Base-by-base conservation (phyloP, 2,329 filamentous ascomycete genomes). In the Atkinsonella texensis region DNA sequence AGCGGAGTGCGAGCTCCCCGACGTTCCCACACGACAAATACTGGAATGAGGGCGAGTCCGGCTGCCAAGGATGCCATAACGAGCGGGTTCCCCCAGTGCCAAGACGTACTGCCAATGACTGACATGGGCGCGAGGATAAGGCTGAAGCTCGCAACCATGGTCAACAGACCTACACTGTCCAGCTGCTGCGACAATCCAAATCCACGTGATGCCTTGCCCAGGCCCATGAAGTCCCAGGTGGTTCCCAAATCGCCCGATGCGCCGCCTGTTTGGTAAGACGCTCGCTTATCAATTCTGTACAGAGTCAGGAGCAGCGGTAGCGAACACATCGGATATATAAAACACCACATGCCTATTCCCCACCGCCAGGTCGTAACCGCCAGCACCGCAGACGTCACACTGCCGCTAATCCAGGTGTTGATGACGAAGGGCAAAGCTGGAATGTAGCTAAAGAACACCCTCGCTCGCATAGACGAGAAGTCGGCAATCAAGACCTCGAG, bases 401-500 rank as follows among this genome's bases (percentile, higher is more conserved):
- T 74, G 18, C 80, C 81, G 54, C 76, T 77, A 13, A 83, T 71
- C 80, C 80, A 84, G 0, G 80, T 80, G 58, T 83, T 84, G 62
- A 80, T 69, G 44, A 83, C 60, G 58, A 80, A 82, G 0, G 80
- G 80, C 3, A 74, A 61, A 0, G 76, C 75, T 0, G 79, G 79
- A n/a, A 84, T 67, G 50, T 80, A 83, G 18, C 76, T 80, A 67
- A 81, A 82, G 53, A 83, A 70, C 2, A 83, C 68, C 53, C 80
- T 77, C 3, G 77, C 74, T 6, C 77, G 70, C 54, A 80, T 74
- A 0, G 79, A 81, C 0, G 79, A 80, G 13, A 79, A 71, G 57
- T 84, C 80, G 18, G 75, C 79, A 13, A 84, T 69, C 20, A 84
- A 71, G 31, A 84, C 76, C 61, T 83, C 79, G 4, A 82, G 68